These are phyloP conservation scores for Endotrypanum monterogeii DNA, from an alignment of 208 protist species.

Conservation along the genomic window DNA sequence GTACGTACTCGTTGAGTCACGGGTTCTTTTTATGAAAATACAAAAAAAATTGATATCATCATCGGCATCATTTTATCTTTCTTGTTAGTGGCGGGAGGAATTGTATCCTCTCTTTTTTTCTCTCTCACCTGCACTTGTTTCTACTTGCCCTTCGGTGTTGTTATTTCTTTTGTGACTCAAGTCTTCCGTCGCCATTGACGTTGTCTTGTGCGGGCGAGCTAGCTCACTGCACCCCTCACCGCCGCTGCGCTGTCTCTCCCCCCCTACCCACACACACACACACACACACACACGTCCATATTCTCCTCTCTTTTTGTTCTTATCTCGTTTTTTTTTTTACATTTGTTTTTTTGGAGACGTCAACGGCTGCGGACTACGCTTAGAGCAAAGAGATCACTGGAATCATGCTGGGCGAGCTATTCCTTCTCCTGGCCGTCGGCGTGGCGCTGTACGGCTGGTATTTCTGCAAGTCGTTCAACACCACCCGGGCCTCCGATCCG, in stretches of 20 bases:
- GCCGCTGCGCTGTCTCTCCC: background rate
- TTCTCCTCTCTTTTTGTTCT: background rate
- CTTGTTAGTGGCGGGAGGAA: too few species aligned
- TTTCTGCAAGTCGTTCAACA: constrained; percentile 83
- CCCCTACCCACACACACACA: background rate
- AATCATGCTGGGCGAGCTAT: constrained; percentile 58
- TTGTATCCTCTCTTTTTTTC: background rate
- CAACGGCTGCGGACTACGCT: background rate
- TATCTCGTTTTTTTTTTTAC: background rate
- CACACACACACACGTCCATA: constrained; percentile 1
- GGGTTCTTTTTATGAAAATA: too few species aligned
- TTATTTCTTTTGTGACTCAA: background rate
- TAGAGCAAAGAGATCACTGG: background rate
- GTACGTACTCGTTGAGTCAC: too few species aligned
- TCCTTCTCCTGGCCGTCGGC: constrained; percentile 49
- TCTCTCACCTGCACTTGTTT: constrained; percentile 1
- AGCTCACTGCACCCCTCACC: too few species aligned
- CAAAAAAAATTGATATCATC: too few species aligned
- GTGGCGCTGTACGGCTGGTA: constrained; percentile 74
- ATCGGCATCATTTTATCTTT: too few species aligned
- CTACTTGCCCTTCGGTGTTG: background rate
- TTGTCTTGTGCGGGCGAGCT: too few species aligned
- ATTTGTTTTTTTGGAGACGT: background rate
- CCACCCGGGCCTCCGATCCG: constrained; percentile 71
- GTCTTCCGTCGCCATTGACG: too few species aligned